phyloP scores from a whole-genome alignment of 208 protist species.

The Zelonia costaricensis region DNA sequence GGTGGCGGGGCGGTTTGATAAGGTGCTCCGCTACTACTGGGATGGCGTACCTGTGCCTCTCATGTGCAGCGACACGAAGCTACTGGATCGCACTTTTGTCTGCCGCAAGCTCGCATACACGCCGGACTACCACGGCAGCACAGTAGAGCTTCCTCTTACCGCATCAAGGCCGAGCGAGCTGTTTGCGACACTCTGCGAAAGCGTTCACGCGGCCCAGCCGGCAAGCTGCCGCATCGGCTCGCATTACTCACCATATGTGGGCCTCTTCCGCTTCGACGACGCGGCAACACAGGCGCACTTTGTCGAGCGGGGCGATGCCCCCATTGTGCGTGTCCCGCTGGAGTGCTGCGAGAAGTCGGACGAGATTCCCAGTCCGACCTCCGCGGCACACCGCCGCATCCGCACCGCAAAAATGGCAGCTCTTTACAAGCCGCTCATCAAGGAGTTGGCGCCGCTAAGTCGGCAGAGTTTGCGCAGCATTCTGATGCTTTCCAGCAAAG shows the following conservation, averaged over 20 bases:
- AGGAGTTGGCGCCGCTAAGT: constrained; percentile 50
- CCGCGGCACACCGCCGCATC: constrained; percentile 34
- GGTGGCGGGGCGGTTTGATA: constrained; percentile 72
- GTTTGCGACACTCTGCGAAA: constrained; percentile 49
- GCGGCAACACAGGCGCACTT: not conserved
- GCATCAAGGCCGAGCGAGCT: constrained; percentile 10
- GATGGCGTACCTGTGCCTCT: constrained; percentile 83
- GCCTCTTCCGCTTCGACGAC: constrained; percentile 54
- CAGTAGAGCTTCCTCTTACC: constrained; percentile 30
- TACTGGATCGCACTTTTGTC: constrained; percentile 51
- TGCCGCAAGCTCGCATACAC: constrained; percentile 64
- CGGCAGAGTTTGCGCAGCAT: constrained; percentile 60
- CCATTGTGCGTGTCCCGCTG: constrained; percentile 56
- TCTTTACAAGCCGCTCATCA: constrained; percentile 74
- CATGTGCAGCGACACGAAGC: constrained; percentile 32
- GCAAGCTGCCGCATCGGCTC: constrained; percentile 76
- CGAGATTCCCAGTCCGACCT: constrained; percentile 16
- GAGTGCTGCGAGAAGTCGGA: constrained; percentile 53
- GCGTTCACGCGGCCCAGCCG: constrained; percentile 25
- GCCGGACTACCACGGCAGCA: constrained; percentile 77
- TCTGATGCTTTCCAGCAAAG: constrained; percentile 62
- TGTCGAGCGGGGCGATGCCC: not conserved
- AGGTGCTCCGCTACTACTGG: constrained; percentile 79
- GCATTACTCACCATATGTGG: constrained; percentile 87
- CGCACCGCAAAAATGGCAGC: constrained; percentile 64